phyloP scores from a whole-genome alignment of 305 asterid genomes.

The Ruellia speciosa region DNA sequence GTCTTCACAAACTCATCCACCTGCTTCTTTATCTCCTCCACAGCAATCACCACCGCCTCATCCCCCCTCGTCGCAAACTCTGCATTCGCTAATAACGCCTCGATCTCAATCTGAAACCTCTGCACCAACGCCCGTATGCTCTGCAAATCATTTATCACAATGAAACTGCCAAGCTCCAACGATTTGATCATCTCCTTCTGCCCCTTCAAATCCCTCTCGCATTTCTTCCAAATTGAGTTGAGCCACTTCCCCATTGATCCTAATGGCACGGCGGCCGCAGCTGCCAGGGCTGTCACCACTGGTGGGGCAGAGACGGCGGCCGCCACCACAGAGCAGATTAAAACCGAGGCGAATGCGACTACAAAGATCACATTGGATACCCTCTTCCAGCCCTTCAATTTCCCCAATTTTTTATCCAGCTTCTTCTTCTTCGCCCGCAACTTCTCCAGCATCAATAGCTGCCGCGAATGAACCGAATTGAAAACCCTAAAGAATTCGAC shows the following conservation, averaged over 20 bases:
- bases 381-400: constrained; percentile 49
- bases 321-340: constrained; percentile 78
- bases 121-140: constrained; percentile 48
- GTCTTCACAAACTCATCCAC: constrained; percentile 44
- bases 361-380: constrained; percentile 62
- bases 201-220: constrained; percentile 47
- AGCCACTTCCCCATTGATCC: constrained; percentile 84
- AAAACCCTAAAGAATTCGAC: constrained; percentile 48
- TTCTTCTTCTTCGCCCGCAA: constrained; percentile 42
- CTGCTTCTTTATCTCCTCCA: constrained; percentile 55
- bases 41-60: constrained; percentile 56
- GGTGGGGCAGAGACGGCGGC: constrained; percentile 85
- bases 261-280: constrained; percentile 71
- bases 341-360: constrained; percentile 52
- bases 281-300: constrained; percentile 69
- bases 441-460: constrained; percentile 44
- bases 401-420: constrained; percentile 44
- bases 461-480: constrained; percentile 39
- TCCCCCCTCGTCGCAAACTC: constrained; percentile 53
- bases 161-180: constrained; percentile 45
- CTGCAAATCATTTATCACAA: constrained; percentile 57
- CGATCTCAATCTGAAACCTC: constrained; percentile 47
- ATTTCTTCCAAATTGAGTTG: constrained; percentile 58
- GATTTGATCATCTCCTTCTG: constrained; percentile 49
- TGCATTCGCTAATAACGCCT: constrained; percentile 41